Percentiles rank a stretch among this genome's conserved stretches.
Evolutionary conservation across 257 asterid species (phyloP).

Genomic region (Petunia secreta): DNA sequence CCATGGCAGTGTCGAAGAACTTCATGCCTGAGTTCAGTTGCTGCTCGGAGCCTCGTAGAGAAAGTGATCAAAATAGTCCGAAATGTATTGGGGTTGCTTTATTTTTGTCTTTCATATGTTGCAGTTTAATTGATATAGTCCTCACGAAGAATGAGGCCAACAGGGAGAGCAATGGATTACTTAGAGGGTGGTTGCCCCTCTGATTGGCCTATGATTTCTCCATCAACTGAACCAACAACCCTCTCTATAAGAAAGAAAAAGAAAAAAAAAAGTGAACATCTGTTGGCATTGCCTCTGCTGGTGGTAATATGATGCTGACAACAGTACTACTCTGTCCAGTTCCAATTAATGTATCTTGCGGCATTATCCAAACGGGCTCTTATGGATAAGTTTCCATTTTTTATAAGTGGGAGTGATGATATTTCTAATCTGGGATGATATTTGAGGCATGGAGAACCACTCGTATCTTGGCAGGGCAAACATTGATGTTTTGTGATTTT

Average conservation of each 20-base stretch:
- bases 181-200: not conserved
- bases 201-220: not conserved
- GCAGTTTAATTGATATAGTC: too few relatives aligned
- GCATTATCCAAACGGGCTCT: not conserved
- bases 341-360: too few relatives aligned
- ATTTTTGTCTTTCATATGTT: too few relatives aligned
- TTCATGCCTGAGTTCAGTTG: too few relatives aligned
- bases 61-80: too few relatives aligned
- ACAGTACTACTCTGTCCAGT: not conserved
- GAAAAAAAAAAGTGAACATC: too few relatives aligned
- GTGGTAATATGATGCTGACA: too few relatives aligned
- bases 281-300: too few relatives aligned
- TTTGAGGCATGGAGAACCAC: not conserved
- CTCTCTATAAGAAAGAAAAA: not conserved
- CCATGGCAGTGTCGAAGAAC: not conserved
- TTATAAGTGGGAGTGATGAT: not conserved
- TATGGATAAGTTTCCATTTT: not conserved
- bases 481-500: not conserved
- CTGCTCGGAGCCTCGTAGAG: too few relatives aligned
- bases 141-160: not conserved
- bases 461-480: not conserved
- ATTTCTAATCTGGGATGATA: too few relatives aligned
- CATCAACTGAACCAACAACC: not conserved
- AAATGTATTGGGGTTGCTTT: too few relatives aligned
- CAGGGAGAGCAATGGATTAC: not conserved